Base-by-base conservation (phyloP, 495 filamentous ascomycete species). In the Penicillium malachiteum region DNA sequence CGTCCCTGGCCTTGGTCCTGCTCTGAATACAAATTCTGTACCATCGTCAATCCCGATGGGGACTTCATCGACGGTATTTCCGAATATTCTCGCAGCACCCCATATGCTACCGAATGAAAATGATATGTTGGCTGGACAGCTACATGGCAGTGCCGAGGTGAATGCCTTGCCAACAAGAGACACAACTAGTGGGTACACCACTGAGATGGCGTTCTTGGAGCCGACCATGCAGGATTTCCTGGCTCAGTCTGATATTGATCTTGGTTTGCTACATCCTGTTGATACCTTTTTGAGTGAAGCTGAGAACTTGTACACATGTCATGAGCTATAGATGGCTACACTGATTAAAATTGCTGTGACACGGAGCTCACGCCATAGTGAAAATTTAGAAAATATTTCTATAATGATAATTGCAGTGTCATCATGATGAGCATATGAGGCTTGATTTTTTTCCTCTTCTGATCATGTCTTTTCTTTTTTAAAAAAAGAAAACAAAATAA, bases 141-240 rank as follows among this genome's bases (percentile, higher is more conserved):
- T 33, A 26, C 14, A 5, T 21, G 26, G 38, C 33, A 52, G 35
- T 0, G 14, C 30, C 3, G 57, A 60, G 39, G n/a, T 50, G 8
- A 61, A 66, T 58, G 31, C 43, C 3, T 45, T 59, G 16, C 56
- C 65, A 3, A 34, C 46, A 8, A 33, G 57, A 17, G 61, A 65
- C 34, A 54, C 52, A 0, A 44, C 59, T 1, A 56, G 52, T 14
- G 73, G 73, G 39, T 74, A 74, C 50, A 75, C 72, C 32, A 75
- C 74, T 0, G 72, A 71, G 34, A 77, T 77, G 74, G 66, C 74
- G 17, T 77, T 77, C 40, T 50, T 77, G 49, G 72, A 77, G 49
- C 74, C 74, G 35, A 77, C 72, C 6, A 77, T 77, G 74, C 72
- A 77, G 56, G 70, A 75, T 39, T 77, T 77, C 26, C 58, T 77